Base-by-base conservation (phyloP, 495 filamentous ascomycete genomes). In the Penicillium malachiteum region DNA sequence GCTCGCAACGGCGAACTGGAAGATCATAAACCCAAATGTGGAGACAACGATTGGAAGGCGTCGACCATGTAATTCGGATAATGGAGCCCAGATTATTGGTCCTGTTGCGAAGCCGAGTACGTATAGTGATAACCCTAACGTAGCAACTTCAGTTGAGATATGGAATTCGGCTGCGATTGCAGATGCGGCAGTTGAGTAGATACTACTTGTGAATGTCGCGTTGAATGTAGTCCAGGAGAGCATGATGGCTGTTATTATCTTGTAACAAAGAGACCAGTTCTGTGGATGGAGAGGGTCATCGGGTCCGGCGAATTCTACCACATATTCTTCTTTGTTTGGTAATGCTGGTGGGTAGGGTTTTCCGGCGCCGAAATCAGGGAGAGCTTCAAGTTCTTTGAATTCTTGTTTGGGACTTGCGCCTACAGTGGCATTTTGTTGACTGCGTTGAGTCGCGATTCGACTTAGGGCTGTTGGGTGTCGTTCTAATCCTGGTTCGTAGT, bases 221-320 rank as follows among this genome's bases (percentile, higher is more conserved):
- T 83, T 83, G 56, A 94, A 74, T 11, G 90, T 95, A 2, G 87
- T 90, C 60, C 82, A 92, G 38, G 88, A 88, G 7, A 95, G 81
- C 58, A 96, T 87, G n/a, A 77, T 73, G 17, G 85, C 83, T 0
- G 83, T 90, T 7, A 80, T 61, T 17, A 92, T 35, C 86, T 95
- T 95, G 73, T 87, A 91, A 56, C 63, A 79, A 26, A 88, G 64
- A 0, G 87, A 77, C 91, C 91, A 96, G 69, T 96, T 96, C 70
- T 88, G 86, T 0, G 90, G 87, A 69, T 96, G 87, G 41, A 87
- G 62, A 9, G 89, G 40, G 17, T 42, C 40, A 17, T 42, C 17
- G 9, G 40, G 40, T 16, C 46, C 46, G 1, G 46, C 3, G 16
- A 49, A 96, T 59, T 93, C 91, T 14, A 96, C 91, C 2, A 95